phyloP scores from a whole-genome alignment of 441 rosid species.

The Gossypium schwendimanii region DNA sequence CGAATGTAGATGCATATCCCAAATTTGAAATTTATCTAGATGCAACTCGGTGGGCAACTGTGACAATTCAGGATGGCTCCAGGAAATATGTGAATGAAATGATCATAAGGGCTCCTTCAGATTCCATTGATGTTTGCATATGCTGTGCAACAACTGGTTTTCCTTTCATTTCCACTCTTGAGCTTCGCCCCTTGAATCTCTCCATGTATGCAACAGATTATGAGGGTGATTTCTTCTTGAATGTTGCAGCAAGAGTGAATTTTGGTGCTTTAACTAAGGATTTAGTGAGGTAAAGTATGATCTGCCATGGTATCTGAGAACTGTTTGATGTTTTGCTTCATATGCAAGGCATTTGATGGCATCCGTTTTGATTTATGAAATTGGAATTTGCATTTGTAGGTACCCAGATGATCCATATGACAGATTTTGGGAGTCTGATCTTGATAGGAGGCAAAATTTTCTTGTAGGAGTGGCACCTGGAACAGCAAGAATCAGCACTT shows the following conservation, averaged over 20 bases:
- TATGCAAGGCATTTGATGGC: background rate
- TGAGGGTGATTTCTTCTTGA: conserved; percentile 72
- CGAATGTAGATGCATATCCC: conserved; percentile 60
- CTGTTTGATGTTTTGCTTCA: background rate
- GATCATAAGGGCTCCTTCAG: conserved; percentile 72
- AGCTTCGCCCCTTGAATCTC: conserved; percentile 75
- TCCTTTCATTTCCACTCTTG: conserved; percentile 86
- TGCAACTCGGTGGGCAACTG: conserved; percentile 86
- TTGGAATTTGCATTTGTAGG: conserved; percentile 35
- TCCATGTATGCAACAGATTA: conserved; percentile 85
- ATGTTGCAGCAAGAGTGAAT: conserved; percentile 85
- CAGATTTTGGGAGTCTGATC: conserved; percentile 94
- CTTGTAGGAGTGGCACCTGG: conserved; percentile 82
- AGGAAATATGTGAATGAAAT: conserved; percentile 70
- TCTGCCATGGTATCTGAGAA: background rate
- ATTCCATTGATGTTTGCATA: conserved; percentile 68
- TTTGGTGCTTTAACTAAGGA: conserved; percentile 70
- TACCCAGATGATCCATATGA: conserved; percentile 97
- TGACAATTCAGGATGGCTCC: conserved; percentile 54
- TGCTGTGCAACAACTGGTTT: conserved; percentile 85
- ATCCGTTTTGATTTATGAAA: background rate
- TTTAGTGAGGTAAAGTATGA: conserved; percentile 48
- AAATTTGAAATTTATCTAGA: conserved; percentile 76
- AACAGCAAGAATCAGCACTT: conserved; percentile 59
- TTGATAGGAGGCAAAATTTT: conserved; percentile 64